phyloP scores from a whole-genome alignment of 1,284 basidiomycete genomes.

The Stereum hirsutum region DNA sequence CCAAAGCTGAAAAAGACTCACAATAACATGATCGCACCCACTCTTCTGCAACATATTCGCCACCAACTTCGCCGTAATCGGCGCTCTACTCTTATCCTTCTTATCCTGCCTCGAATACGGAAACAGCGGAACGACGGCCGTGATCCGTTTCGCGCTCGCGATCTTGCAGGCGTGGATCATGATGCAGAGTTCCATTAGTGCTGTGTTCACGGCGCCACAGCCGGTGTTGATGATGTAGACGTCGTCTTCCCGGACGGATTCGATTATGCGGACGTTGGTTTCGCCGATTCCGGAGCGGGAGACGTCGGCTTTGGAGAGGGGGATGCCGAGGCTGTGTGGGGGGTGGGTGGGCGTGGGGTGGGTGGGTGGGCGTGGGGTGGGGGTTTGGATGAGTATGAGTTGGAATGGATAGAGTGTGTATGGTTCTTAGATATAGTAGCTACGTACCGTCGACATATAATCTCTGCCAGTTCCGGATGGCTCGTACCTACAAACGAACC shows the following conservation, averaged over 20 bases:
- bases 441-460: conserved; percentile 86
- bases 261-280: conserved; percentile 85
- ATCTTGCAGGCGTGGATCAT: conserved; percentile 99
- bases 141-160: conserved; percentile 91
- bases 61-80: conserved; percentile 97
- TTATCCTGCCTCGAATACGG: conserved; percentile 97
- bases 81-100: conserved; percentile 98
- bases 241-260: conserved; percentile 96
- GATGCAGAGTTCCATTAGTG: conserved; percentile 95
- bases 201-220: conserved; percentile 79
- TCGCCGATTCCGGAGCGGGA: conserved; percentile 89
- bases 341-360: background rate
- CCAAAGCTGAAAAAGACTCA: conserved; percentile 34
- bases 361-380: background rate
- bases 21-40: conserved; percentile 98
- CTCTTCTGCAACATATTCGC: conserved; percentile 98
- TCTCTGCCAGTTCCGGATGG: conserved; percentile 92
- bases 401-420: background rate
- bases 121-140: conserved; percentile 92
- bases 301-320: conserved; percentile 79
- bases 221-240: conserved; percentile 99
- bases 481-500: conserved; percentile 58
- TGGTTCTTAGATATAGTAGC: too few species aligned
- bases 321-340: conserved; percentile 69
- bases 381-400: background rate